Conservation (phyloP, 2,329 filamentous ascomycete species). For the Xylariaceae sp. region DNA sequence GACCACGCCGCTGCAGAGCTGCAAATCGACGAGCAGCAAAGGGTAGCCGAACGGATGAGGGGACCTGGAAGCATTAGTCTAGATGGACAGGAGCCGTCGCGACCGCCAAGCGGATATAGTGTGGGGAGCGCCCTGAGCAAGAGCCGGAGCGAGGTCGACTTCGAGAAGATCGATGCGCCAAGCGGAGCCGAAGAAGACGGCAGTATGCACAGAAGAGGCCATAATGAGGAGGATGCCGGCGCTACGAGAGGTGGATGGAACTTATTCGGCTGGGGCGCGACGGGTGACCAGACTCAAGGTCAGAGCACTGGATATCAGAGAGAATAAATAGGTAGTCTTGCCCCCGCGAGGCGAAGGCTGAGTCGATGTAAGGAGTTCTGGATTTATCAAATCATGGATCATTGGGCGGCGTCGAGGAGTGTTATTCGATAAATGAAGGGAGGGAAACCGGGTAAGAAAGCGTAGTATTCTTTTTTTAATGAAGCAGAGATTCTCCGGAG, state of each 20-base stretch:
- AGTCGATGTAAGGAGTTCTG: constrained; percentile 19
- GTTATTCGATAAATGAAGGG: constrained; percentile 14
- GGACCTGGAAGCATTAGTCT: constrained; percentile 30
- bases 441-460: constrained; percentile 17
- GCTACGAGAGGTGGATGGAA: constrained; percentile 20
- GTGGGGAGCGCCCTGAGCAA: constrained; percentile 61
- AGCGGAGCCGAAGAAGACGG: constrained; percentile 55
- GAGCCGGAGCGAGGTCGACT: constrained; percentile 81
- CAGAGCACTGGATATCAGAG: constrained; percentile 29
- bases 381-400: constrained; percentile 8
- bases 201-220: constrained; percentile 31
- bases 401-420: constrained; percentile 16
- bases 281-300: constrained; percentile 13
- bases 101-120: constrained; percentile 47
- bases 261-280: constrained; percentile 30
- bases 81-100: constrained; percentile 37
- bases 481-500: constrained; percentile 10
- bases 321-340: background rate
- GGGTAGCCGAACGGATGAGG: constrained; percentile 14
- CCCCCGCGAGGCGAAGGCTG: background rate
- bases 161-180: constrained; percentile 81
- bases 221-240: constrained; percentile 9
- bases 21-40: constrained; percentile 36
- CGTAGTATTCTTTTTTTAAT: constrained; percentile 4
- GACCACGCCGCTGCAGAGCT: constrained; percentile 71